Percentiles rank a stretch among this genome's conserved stretches.
Conservation (phyloP, 2,329 filamentous ascomycete genomes). For the Chrysosporium queenslandicum region DNA sequence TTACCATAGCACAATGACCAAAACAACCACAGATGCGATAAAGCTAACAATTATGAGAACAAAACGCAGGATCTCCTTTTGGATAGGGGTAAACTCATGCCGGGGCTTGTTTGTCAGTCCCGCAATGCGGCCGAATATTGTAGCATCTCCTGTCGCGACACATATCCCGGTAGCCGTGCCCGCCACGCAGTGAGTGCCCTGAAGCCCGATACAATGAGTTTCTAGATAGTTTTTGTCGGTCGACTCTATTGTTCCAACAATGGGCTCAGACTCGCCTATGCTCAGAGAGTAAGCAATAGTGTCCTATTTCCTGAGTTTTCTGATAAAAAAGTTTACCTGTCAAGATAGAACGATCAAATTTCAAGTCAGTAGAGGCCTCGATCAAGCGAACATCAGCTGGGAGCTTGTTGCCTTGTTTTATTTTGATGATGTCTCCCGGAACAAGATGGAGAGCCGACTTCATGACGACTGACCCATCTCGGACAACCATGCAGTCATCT, state of each 20-base stretch:
- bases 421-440: conserved; percentile 58
- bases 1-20: conserved; percentile 52
- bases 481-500: conserved; percentile 56
- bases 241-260: conserved; percentile 54
- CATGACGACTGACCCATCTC: conserved; percentile 46
- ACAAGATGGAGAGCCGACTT: conserved; percentile 53
- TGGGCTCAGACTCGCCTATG: conserved; percentile 54
- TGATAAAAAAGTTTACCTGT: conserved; percentile 41
- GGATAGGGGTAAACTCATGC: conserved; percentile 56
- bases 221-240: conserved; percentile 67
- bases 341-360: conserved; percentile 63
- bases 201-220: conserved; percentile 63
- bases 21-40: conserved; percentile 53
- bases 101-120: conserved; percentile 61
- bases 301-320: not conserved
- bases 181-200: conserved; percentile 68
- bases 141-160: conserved; percentile 60
- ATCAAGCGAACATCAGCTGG: conserved; percentile 64
- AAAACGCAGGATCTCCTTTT: conserved; percentile 64
- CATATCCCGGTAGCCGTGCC: conserved; percentile 58
- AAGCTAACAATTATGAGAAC: conserved; percentile 58
- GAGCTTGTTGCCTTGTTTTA: conserved; percentile 63
- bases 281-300: not conserved
- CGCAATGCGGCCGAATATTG: conserved; percentile 67
- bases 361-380: conserved; percentile 57